A percentile compares a stretch with the other conserved stretches of the same genome.
These are phyloP conservation scores for Austroboletus eburneus DNA, from an alignment of 768 basidiomycete species.

Conservation along the genomic window DNA sequence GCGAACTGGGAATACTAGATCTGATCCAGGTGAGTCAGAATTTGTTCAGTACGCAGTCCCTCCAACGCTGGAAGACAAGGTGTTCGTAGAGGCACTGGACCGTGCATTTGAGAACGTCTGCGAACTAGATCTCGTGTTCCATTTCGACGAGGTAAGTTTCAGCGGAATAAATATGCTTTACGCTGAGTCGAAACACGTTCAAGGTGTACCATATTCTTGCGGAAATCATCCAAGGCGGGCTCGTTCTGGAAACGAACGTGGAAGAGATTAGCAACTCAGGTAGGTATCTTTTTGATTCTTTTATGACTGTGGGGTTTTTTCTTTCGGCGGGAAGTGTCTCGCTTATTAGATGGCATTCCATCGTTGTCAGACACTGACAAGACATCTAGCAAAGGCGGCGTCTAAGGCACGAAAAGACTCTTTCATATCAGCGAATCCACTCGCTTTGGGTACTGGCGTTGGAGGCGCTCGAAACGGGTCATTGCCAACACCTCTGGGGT, in stretches of 20 bases:
- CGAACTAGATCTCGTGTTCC: constrained; percentile 96
- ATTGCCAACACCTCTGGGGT: constrained; percentile 70
- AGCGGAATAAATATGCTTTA: background rate
- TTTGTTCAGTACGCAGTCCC: background rate
- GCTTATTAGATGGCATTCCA: constrained; percentile 1
- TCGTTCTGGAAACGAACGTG: constrained; percentile 93
- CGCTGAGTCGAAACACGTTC: constrained; percentile 2
- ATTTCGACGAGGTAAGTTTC: constrained; percentile 85
- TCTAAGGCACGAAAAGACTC: constrained; percentile 74
- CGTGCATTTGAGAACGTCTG: constrained; percentile 97
- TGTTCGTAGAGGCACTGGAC: constrained; percentile 96
- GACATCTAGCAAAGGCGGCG: constrained; percentile 57
- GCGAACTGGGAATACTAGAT: constrained; percentile 93
- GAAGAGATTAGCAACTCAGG: constrained; percentile 76
- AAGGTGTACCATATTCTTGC: constrained; percentile 88
- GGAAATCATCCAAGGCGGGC: constrained; percentile 96
- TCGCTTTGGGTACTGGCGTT: constrained; percentile 61
- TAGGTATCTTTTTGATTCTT: constrained; percentile 31
- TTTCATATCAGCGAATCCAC: constrained; percentile 75
- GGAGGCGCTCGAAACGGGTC: constrained; percentile 59
- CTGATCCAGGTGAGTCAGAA: constrained; percentile 77
- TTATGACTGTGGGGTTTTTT: constrained; percentile 4
- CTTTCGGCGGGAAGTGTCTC: background rate
- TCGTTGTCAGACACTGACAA: constrained; percentile 10
- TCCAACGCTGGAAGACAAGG: constrained; percentile 36